Evolutionary conservation across 352 stramenopile species (phyloP), one percentile per base, ranked within the genome.

Genomic region (Phytophthora sansomeana): DNA sequence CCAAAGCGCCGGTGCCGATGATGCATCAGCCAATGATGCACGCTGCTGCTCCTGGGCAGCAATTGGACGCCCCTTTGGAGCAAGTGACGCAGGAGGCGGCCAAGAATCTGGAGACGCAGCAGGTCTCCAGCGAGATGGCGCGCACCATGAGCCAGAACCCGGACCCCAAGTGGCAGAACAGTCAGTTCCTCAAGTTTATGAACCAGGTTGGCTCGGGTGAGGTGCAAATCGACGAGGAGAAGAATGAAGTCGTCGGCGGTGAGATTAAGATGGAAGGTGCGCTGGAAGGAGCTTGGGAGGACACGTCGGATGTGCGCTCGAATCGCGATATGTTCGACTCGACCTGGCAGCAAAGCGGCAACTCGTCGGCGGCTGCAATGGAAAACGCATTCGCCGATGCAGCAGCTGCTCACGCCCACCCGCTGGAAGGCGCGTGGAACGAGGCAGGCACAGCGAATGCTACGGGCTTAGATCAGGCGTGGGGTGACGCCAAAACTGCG

Each of bases 101-200:
- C 16, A 67, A 62, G 9, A 77, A 77, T 48, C 29, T 72, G 24
- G 74, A 86, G 48, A 76, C 81, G n/a, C 72, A 81, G 59, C 74
- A 85, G 21, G 80, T 69, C 8, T 92, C 84, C 11, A 75, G 58
- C 56, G 78, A 91, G 24, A 93, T 94, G 81, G 86, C 86, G 50
- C 78, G 73, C 35, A 85, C 81, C 5, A 92, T 96, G 86, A 81
- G 76, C 51, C 83, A 93, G 64, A 92, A 92, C 63, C 73, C 73
- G 8, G 82, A 95, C 58, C 77, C 83, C 2, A 92, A 92, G 66
- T 96, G 76, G 62, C 85, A 96, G 64, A 89, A 93, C 57, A 96
- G 88, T 72, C 81, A 96, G 52, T 96, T 96, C 56, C 72, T 94
- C 43, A 72, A 93, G 63, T 96, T 96, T 51, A 93, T 96, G 86